Evolutionary conservation across 2,329 filamentous ascomycete genomes (phyloP).

Genomic region (Falciphora oryzae): DNA sequence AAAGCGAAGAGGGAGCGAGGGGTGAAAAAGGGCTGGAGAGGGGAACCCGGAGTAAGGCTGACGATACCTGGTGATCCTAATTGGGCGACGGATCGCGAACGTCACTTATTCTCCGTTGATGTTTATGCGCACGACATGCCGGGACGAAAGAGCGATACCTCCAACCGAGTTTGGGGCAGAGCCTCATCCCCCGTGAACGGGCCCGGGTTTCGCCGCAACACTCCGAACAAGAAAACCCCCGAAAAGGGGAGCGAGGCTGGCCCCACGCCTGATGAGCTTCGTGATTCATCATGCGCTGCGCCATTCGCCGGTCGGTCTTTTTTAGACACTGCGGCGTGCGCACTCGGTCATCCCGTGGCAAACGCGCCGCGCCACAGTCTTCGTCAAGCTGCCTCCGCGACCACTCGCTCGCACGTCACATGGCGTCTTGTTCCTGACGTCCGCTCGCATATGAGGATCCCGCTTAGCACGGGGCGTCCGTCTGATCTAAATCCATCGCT

Average conservation of each 20-base stretch:
- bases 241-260: neutral
- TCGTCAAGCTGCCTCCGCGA: no score
- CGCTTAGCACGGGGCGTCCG: neutral
- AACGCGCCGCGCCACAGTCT: neutral
- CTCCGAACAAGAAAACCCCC: neutral
- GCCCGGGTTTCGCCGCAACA: neutral
- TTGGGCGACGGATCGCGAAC: neutral
- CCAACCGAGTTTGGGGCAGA: neutral
- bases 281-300: neutral
- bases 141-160: neutral
- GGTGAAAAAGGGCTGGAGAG: neutral
- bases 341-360: neutral
- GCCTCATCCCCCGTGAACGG: neutral
- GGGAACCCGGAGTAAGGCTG: neutral
- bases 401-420: neutral
- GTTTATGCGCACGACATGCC: neutral
- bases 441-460: neutral
- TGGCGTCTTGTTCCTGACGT: no score
- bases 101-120: neutral
- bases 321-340: neutral
- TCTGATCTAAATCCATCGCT: neutral
- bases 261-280: neutral
- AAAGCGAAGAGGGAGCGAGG: neutral
- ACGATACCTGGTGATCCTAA: neutral
- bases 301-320: neutral